Base-by-base conservation (phyloP, 1,284 basidiomycete genomes). In the Thecaphora frezii region DNA sequence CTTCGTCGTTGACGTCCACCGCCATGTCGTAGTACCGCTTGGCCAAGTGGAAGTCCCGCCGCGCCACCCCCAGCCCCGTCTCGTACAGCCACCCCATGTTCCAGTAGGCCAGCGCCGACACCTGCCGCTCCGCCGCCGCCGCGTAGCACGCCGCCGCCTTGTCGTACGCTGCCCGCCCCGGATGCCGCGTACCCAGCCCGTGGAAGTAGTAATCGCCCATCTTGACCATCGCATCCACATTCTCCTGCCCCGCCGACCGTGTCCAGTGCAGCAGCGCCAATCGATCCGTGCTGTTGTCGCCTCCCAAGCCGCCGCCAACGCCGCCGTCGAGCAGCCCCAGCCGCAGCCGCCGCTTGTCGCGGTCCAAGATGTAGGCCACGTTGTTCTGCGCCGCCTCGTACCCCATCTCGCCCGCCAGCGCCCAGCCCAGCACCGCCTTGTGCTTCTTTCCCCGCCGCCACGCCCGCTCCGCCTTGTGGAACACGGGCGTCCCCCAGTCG, bases 1-100 rank as follows among this genome's bases (percentile, higher is more conserved):
- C 92, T 73, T 96, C 92, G 44, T 82, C 80, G 72, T 93, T 93
- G 4, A 89, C 90, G 66, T 90, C 89, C 37, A 91, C 80, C 2
- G 93, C 91, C 54, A 88, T 81, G 79, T 98, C 96, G 77, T 97
- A 98, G 79, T 94, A 89, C 26, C 96, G 85, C 80, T 98, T 99
- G 0, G 96, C 96, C 18, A 98, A 85, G 79, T 96, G 89, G 82
- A 92, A 98, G 80, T 98, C 94, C 26, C 64, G 66, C 24, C 64
- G 30, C 25, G 89, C 86, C 0, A 97, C 91, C 4, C 96, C 96
- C 24, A 89, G 80, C 0, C 96, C 96, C 71, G 92, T 90, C 81
- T 98, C 94, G 79, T 97, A 97, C 92, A 98, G 96, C 89, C 90
- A 97, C 1, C 94, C 96, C 24, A 98, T 81, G 75, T 97, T 97